These are phyloP conservation scores for Knoxia roxburghii DNA, from an alignment of 257 asterid genomes.

Conservation along the genomic window DNA sequence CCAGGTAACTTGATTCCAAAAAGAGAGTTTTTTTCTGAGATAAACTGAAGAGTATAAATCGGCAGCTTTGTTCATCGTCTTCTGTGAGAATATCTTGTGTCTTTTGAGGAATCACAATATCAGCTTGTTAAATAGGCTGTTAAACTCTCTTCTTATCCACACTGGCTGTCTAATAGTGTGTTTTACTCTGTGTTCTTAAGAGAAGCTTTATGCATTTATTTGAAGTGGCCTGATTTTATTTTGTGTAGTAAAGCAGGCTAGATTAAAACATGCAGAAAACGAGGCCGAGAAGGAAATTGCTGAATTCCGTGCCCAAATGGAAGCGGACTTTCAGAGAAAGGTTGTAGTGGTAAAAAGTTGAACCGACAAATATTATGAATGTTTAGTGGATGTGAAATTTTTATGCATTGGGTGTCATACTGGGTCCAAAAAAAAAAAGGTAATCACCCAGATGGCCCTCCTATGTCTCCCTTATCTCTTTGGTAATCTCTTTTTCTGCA, in stretches of 20 bases:
- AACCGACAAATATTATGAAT: no score
- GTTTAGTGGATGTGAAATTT: no score
- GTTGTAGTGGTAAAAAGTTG: conserved; percentile 57
- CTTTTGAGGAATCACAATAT: neutral
- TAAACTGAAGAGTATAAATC: no score
- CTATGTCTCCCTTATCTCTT: neutral
- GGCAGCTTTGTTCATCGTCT: neutral
- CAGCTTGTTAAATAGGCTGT: neutral
- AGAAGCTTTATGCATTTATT: neutral
- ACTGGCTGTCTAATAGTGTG: neutral
- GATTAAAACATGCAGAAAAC: conserved; percentile 86
- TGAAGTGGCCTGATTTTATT: neutral
- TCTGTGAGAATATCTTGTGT: neutral
- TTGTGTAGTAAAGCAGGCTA: conserved; percentile 71
- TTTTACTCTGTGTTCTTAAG: neutral
- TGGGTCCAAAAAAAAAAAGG: no score
- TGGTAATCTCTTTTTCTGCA: neutral
- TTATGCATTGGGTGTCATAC: neutral
- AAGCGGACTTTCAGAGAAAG: conserved; percentile 86
- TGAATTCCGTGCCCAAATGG: conserved; percentile 86
- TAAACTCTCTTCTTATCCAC: neutral
- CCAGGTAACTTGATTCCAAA: no score
- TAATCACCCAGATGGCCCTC: neutral
- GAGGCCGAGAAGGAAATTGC: conserved; percentile 93
- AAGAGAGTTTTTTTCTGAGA: no score